phyloP scores from a whole-genome alignment of 176 grass and related monocot species.

The Thalia dealbata region DNA sequence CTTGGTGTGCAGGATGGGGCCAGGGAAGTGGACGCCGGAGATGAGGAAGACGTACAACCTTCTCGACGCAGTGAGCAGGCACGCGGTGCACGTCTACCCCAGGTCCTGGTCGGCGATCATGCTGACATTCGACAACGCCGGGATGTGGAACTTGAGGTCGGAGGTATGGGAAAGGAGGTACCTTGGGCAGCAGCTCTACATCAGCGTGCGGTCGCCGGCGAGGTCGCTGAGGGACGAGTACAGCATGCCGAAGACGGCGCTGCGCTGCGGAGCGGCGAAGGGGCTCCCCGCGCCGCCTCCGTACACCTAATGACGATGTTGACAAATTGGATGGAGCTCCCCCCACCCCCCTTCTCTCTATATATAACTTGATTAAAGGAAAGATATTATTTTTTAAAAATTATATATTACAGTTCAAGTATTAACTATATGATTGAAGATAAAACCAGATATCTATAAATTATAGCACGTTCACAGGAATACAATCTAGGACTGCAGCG shows the following conservation, averaged over 20 bases:
- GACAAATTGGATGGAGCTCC: too few species aligned
- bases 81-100: not conserved
- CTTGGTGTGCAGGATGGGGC: not conserved
- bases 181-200: slow-evolving; percentile 3
- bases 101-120: not conserved
- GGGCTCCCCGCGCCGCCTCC: not conserved
- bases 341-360: too few species aligned
- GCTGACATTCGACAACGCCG: slow-evolving; percentile 3
- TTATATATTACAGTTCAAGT: too few species aligned
- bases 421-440: too few species aligned
- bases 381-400: too few species aligned
- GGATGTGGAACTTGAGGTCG: slow-evolving; percentile 8
- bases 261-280: not conserved
- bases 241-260: not conserved
- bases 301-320: too few species aligned
- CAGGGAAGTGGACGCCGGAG: not conserved
- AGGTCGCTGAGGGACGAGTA: not conserved
- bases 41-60: not conserved
- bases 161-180: slow-evolving; percentile 3
- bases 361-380: too few species aligned
- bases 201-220: not conserved
- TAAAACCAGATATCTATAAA: too few species aligned
- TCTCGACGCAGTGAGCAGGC: not conserved
- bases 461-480: too few species aligned
- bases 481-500: too few species aligned